These are phyloP conservation scores for Anthostomella pinea DNA, from an alignment of 2,329 filamentous ascomycete genomes.

Conservation along the genomic window DNA sequence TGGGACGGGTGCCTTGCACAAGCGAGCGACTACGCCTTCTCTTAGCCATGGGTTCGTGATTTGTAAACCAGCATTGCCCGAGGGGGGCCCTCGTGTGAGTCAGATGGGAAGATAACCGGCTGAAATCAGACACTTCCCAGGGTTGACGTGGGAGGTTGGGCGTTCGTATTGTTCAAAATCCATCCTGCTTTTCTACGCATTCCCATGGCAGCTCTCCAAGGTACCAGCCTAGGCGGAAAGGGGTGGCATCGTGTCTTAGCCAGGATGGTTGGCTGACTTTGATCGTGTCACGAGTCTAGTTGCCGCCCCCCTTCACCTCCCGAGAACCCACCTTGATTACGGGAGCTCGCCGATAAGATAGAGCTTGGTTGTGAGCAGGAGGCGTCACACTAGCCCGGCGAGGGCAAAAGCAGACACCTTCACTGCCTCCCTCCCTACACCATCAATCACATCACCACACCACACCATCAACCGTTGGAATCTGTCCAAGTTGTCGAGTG, in stretches of 20 bases:
- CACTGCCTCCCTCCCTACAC: conserved; percentile 22
- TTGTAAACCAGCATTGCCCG: neutral
- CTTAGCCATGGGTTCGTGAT: neutral
- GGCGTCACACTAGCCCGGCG: conserved; percentile 21
- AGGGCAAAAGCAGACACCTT: conserved; percentile 18
- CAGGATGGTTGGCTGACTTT: conserved; percentile 33
- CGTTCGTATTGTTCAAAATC: conserved; percentile 20
- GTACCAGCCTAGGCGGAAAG: conserved; percentile 7
- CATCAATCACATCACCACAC: too few species aligned
- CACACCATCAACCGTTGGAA: conserved; percentile 24
- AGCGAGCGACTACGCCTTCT: conserved; percentile 11
- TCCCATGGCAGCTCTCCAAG: conserved; percentile 20
- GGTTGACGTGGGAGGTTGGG: neutral
- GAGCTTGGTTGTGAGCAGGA: conserved; percentile 20
- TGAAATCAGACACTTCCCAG: neutral
- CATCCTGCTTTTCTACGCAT: conserved; percentile 21
- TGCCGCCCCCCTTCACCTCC: conserved; percentile 28
- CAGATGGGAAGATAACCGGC: conserved; percentile 1
- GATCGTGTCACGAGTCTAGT: conserved; percentile 32
- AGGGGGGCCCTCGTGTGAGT: neutral
- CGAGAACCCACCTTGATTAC: conserved; percentile 23
- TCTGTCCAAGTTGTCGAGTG: conserved; percentile 22
- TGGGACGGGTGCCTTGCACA: conserved; percentile 22
- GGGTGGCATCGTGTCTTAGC: conserved; percentile 33
- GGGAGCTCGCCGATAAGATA: conserved; percentile 27